Evolutionary conservation across 2,329 filamentous ascomycete genomes (phyloP).

Genomic region (Fusarium xyrophilum): DNA sequence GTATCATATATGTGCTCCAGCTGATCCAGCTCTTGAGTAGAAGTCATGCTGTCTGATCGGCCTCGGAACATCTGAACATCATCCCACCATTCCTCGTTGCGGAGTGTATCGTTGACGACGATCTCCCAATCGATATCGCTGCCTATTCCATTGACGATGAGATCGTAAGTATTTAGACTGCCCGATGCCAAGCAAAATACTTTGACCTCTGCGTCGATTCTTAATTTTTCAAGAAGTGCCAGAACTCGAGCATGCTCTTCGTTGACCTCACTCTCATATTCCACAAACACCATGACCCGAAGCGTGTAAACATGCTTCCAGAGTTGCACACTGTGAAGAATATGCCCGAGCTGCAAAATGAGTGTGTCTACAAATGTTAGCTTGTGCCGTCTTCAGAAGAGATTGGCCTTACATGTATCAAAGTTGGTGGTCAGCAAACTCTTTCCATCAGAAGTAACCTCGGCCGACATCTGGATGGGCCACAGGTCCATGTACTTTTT

Average conservation of each 20-base stretch:
- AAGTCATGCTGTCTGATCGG: slow-evolving; percentile 47
- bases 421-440: slow-evolving; percentile 85
- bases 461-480: slow-evolving; percentile 93
- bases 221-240: slow-evolving; percentile 77
- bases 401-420: slow-evolving; percentile 74
- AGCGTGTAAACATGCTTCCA: slow-evolving; percentile 78
- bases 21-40: slow-evolving; percentile 53
- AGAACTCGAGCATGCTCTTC: slow-evolving; percentile 77
- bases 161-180: slow-evolving; percentile 73
- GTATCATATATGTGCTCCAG: slow-evolving; percentile 54
- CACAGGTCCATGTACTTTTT: slow-evolving; percentile 88
- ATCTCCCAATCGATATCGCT: slow-evolving; percentile 62
- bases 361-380: slow-evolving; percentile 62
- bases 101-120: slow-evolving; percentile 70
- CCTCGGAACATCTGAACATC: slow-evolving; percentile 68
- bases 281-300: slow-evolving; percentile 85
- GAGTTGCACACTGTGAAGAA: slow-evolving; percentile 78
- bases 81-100: slow-evolving; percentile 82
- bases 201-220: slow-evolving; percentile 79
- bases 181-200: slow-evolving; percentile 85
- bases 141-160: slow-evolving; percentile 75
- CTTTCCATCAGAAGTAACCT: slow-evolving; percentile 71
- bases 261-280: slow-evolving; percentile 83
- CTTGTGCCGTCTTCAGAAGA: neutral
- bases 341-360: slow-evolving; percentile 87